Base-by-base conservation (phyloP, 768 basidiomycete genomes). In the Calvatia gigantea region DNA sequence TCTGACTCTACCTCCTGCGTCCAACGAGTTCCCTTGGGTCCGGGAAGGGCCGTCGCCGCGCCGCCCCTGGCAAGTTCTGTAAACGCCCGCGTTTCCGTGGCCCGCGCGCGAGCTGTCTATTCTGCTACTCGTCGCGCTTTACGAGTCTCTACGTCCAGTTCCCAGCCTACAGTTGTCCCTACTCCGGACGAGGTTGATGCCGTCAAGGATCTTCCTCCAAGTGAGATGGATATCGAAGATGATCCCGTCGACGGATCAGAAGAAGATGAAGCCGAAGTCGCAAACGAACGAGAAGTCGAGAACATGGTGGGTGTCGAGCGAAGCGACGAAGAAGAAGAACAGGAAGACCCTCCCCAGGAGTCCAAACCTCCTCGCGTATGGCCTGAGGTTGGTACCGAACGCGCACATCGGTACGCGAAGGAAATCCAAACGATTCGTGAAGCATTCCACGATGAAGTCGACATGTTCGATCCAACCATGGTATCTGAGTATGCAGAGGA, bases 401-500 rank as follows among this genome's bases (percentile, higher is more conserved):
- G 77, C 57, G 82, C 80, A 7, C 65, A 76, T 54, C 75, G 74
- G 60, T 86, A 85, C 63, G 70, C 80, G 67, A 76, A 73, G 52
- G 78, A 91, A 65, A 73, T 98, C 27, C 75, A 84, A 17, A 76
- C 79, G 25, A 75, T 99, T 57, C 84, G 85, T 51, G 81, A 87
- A 35, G 86, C 86, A 54, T 83, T 79, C 56, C 72, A 76, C 38
- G 88, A 96, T 38, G 89, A 91, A 49, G 74, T 82, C 33, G 79
- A 85, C 69, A 76, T 84, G 65, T 81, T 79, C 57, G 94, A 97
- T 70, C 88, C 89, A 39, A 91, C 91, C 1, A 96, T 99, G 95
- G 96, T 97, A 38, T 93, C 95, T 15, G 97, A 99, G 70, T 99
- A 99, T 66, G 81, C 94, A n/a, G 94, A 98, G 12, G 96, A 99